Evolutionary conservation across 2,329 filamentous ascomycete genomes (phyloP), one percentile per base, ranked within the genome.

Genomic region (Paraphaeosphaeria sporulosa): DNA sequence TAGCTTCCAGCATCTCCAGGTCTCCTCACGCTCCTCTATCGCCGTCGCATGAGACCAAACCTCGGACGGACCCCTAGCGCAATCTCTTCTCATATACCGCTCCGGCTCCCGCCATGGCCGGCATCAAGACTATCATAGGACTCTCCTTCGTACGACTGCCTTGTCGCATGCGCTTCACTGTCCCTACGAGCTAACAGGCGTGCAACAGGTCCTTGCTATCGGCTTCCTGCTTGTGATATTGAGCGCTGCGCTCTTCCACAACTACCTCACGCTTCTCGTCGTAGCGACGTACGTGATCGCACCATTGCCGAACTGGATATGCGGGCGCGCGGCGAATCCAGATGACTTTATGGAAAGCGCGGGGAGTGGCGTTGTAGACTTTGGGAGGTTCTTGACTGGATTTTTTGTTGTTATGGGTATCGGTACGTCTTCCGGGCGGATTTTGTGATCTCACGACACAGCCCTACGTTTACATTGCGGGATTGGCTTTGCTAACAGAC

Each of bases 201-300:
- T 44, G 34, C n/a, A 38, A 44, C 54, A 91, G 89, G 85, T 99
- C 78, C 93, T 99, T 68, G 95, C 95, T 71, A 95, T 99, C 73
- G 95, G 95, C 72, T 99, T 99, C 83, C 92, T 99, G 73, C 93
- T 99, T 70, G 95, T 98, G 71, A 99, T 99, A 80, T 91, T 99
- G 73, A 97, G 94, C 65, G 96, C 94, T 77, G 95, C 95, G 53
- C 88, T 99, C 69, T 99, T 91, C 87, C 87, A 94, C 77, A 92
- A 93, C 81, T 99, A 96, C 87, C 92, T 95, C 73, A 93, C 95
- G 58, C 88, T 99, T 65, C 88, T 98, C 66, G 95, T 99, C 70
- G 95, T 99, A 65, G 94, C 89, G 70, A 98, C 94, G 71, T 99
- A 97, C 83, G 88, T 97, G 67, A 79, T 98, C 71, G 95, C 95